phyloP scores from a whole-genome alignment of 75 land plant genomes.

The Adiantum capillusveneris region DNA sequence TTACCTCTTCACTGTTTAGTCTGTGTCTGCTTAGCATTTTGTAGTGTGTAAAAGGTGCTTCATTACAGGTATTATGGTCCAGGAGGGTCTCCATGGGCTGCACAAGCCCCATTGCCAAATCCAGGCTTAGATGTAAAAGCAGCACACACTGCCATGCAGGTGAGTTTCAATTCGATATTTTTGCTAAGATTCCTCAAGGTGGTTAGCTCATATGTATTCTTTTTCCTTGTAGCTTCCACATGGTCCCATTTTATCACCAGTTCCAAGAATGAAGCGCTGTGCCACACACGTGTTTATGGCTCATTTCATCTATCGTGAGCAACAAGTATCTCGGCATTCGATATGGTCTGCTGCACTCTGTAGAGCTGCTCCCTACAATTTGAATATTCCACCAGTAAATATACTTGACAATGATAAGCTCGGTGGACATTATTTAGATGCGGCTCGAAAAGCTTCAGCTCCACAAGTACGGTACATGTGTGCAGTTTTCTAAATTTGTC shows the following conservation, averaged over 20 bases:
- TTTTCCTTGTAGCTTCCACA: conserved; percentile 2
- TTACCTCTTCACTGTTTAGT: too few relatives aligned
- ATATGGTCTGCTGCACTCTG: conserved; percentile 12
- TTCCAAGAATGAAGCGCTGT: conserved; percentile 23
- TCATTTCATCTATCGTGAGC: conserved; percentile 25
- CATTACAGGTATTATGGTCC: background rate
- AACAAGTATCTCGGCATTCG: conserved; percentile 24
- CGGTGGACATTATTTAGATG: conserved; percentile 1
- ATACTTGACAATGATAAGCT: conserved; percentile 11
- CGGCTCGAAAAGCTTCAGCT: conserved; percentile 3
- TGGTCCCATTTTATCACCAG: background rate
- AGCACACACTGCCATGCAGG: conserved; percentile 1
- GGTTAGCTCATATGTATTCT: too few relatives aligned
- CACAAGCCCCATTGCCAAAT: background rate
- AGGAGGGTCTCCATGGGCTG: background rate
- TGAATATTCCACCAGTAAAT: conserved; percentile 20
- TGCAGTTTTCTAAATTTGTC: too few relatives aligned
- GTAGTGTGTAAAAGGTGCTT: too few relatives aligned
- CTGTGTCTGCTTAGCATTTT: too few relatives aligned
- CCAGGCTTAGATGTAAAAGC: background rate
- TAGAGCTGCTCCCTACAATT: conserved; percentile 26
- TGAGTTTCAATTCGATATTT: background rate
- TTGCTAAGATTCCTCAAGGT: too few relatives aligned
- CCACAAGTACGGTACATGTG: background rate
- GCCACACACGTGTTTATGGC: conserved; percentile 32